phyloP scores from a whole-genome alignment of 2,329 filamentous ascomycete genomes.

The Plectosphaerella cucumerina region DNA sequence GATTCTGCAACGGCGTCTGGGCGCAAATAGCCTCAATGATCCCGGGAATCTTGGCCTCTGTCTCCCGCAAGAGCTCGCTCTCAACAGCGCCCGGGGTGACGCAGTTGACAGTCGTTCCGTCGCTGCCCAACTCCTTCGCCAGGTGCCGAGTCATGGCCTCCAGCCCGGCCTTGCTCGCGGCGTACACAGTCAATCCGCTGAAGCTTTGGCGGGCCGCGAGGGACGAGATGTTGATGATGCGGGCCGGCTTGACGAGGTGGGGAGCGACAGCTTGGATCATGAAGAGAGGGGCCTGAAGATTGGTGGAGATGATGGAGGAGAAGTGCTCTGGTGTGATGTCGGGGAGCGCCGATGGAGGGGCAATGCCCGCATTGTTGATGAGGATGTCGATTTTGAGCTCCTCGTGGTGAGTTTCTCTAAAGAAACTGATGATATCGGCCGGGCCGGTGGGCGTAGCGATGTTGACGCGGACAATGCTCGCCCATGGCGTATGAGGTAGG shows the following conservation, averaged over 20 bases:
- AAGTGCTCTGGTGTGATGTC: slow-evolving; percentile 1
- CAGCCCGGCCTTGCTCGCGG: slow-evolving; percentile 3
- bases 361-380: slow-evolving; percentile 6
- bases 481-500: background rate
- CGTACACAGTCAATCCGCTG: background rate
- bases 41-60: background rate
- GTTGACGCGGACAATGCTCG: background rate
- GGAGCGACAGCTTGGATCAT: slow-evolving; percentile 4
- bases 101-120: slow-evolving; percentile 5
- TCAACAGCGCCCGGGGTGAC: slow-evolving; percentile 4
- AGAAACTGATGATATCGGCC: background rate
- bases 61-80: slow-evolving; percentile 3
- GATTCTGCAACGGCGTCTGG: slow-evolving; percentile 4
- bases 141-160: slow-evolving; percentile 4
- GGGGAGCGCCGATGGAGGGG: background rate
- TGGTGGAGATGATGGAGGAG: background rate
- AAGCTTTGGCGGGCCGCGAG: slow-evolving; percentile 4
- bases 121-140: slow-evolving; percentile 4
- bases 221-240: slow-evolving; percentile 7
- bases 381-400: slow-evolving; percentile 4
- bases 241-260: background rate
- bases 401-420: background rate
- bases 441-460: background rate
- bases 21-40: slow-evolving; percentile 1
- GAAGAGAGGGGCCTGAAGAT: slow-evolving; percentile 5